Evolutionary conservation across 225 moss, liverwort and hornwort genomes (phyloP), one percentile per base, ranked within the genome.

Genomic region (Pseudisothecium myosuroides): DNA sequence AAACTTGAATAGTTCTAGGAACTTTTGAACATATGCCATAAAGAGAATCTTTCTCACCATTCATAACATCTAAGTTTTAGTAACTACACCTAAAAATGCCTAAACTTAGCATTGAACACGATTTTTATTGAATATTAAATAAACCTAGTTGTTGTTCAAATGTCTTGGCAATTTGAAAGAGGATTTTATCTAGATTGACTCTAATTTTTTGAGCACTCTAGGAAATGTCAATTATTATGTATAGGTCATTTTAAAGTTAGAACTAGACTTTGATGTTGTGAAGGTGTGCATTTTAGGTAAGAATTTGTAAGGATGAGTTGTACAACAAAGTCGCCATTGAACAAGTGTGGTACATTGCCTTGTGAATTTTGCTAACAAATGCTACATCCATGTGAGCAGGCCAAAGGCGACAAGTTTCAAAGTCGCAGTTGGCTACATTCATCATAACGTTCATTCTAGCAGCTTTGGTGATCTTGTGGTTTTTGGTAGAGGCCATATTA

Each of bases 141-240:
- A 22, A 34, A 21, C 8, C 1, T 13, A 22, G 1, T 34, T 34
- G 13, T 52, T 34, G 7, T 34, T 21, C 8, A 50, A 13, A 12
- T 21, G 12, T 34, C 3, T 52, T 12, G 8, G 5, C 5, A 22
- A 12, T 22, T 21, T 22, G 21, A 22, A 50, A 5, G 12, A 50
- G 8, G 10, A 75, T 19, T 76, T 49, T 49, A 32, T 8, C 8
- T 32, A 7, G 12, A 50, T 8, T 34, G 34, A 1, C 7, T 21
- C 17, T 5, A 21, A 12, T 20, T 7, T 32, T 76, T 76, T 0
- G 1, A 50, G 13, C 7, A 12, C 3, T 12, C 2, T 32, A 34
- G 1, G 1, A 13, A 76, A 21, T 32, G 3, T 20, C 0, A 0
- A 76, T 20, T 21, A 21, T 34, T 11, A 50, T 76, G 13, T 21